These are phyloP conservation scores for Umbelopsis sp. DNA, from an alignment of 192 early-diverging fungal species.

Conservation along the genomic window DNA sequence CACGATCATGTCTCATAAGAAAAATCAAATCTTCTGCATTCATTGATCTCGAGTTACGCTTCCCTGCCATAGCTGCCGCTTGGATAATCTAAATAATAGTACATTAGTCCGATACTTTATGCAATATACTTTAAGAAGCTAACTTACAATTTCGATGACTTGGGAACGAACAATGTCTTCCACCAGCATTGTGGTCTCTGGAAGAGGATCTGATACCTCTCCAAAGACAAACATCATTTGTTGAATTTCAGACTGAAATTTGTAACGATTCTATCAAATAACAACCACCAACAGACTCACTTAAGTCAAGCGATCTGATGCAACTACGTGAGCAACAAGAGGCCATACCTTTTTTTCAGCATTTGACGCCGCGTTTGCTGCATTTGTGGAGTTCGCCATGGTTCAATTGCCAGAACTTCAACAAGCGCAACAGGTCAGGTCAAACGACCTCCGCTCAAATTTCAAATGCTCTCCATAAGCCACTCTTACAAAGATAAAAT, in stretches of 20 bases:
- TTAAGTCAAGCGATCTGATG: not conserved
- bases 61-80: conserved; percentile 84
- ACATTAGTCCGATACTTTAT: not conserved
- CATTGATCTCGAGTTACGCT: conserved; percentile 80
- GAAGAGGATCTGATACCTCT: conserved; percentile 86
- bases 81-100: conserved; percentile 65
- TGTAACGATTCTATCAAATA: not conserved
- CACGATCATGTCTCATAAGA: conserved; percentile 92
- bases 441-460: no score
- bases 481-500: conserved; percentile 7
- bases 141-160: conserved; percentile 86
- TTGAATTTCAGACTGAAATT: conserved; percentile 75
- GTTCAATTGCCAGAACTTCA: not conserved
- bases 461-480: not conserved
- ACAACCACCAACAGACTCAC: not conserved
- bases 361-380: not conserved
- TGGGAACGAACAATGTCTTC: conserved; percentile 96
- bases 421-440: not conserved
- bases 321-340: not conserved
- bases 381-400: conserved; percentile 1
- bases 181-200: conserved; percentile 87
- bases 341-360: conserved; percentile 5
- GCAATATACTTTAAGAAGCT: not conserved
- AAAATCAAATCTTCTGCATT: conserved; percentile 94
- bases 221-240: conserved; percentile 99